Base-by-base conservation (phyloP, 257 asterid genomes). In the Forsythia viridissima region DNA sequence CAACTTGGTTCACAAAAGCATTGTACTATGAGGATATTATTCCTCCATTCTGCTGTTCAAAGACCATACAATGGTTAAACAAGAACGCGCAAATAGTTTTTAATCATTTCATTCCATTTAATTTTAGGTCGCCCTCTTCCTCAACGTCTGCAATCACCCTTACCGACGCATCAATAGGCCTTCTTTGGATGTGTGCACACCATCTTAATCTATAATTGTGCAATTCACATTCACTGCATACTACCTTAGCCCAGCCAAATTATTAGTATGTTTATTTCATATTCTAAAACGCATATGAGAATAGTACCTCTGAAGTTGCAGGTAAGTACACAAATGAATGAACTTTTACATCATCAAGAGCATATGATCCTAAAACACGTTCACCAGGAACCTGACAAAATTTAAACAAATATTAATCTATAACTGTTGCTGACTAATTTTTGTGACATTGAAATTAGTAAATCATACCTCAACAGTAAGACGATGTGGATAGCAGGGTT, bases 401-500 rank as follows among this genome's bases (percentile, higher is more conserved):
- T 79, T 77, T 75, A 21, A 52, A 77, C 51, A 52, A 43, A 75
- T 72, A 69, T 51, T 68, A 43, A 82, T 72, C 77, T 57, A 69
- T 77, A 65, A 77, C 70, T 63, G 55, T 61, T 70, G 80, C 71
- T 52, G 74, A 41, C 79, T 71, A 73, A 57, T 72, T 68, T 67
- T 42, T 72, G 61, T 39, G 61, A 82, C 75, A 82, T 57, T 40
- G 61, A 82, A 76, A 82, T 57, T 37, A 76, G 82, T 63, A 63
- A 72, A 55, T 20, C 82, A 82, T 91, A 95, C 99, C 99, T 95
- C 99, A 77, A 95, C 80, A 72, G 84, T 81, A 65, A 95, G 93
- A 79, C 97, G 96, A 84, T 89, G 99, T 8, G 97, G 97, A 82
- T 86, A 89, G 83, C 94, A 93, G 41, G 99, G 99, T 84, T 95